Evolutionary conservation across 2,329 filamentous ascomycete species (phyloP).

Genomic region (Epichloe sylvatica): DNA sequence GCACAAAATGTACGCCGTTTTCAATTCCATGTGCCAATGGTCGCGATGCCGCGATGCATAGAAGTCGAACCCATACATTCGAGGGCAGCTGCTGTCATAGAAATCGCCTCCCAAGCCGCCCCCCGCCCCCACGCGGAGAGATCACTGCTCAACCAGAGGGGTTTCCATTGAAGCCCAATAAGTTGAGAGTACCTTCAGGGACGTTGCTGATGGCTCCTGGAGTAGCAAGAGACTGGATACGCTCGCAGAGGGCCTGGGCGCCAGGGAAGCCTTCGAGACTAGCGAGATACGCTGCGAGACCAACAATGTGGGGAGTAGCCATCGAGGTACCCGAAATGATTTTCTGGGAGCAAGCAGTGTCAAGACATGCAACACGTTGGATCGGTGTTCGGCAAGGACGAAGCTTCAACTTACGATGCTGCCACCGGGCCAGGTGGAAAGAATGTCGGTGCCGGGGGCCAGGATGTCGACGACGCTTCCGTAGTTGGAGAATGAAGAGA

Average conservation of each 20-base stretch:
- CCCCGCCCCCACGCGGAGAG: background rate
- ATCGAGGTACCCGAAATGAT: conserved; percentile 32
- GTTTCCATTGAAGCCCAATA: conserved; percentile 13
- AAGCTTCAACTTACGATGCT: conserved; percentile 11
- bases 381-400: background rate
- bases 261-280: conserved; percentile 20
- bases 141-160: background rate
- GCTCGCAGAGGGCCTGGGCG: conserved; percentile 9
- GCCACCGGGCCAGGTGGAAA: conserved; percentile 33
- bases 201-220: conserved; percentile 13
- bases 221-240: conserved; percentile 3
- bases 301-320: conserved; percentile 28
- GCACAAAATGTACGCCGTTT: no score
- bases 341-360: conserved; percentile 8
- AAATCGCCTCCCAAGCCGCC: background rate
- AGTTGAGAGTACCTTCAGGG: conserved; percentile 11
- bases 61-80: no score
- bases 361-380: background rate
- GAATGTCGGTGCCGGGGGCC: conserved; percentile 33
- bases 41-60: no score
- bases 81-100: no score
- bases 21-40: no score
- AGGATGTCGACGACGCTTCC: conserved; percentile 36
- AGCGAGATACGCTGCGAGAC: conserved; percentile 30
- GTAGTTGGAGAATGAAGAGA: conserved; percentile 38